Base-by-base conservation (phyloP, 225 moss, liverwort and hornwort genomes). In the Lunularia cruciata region DNA sequence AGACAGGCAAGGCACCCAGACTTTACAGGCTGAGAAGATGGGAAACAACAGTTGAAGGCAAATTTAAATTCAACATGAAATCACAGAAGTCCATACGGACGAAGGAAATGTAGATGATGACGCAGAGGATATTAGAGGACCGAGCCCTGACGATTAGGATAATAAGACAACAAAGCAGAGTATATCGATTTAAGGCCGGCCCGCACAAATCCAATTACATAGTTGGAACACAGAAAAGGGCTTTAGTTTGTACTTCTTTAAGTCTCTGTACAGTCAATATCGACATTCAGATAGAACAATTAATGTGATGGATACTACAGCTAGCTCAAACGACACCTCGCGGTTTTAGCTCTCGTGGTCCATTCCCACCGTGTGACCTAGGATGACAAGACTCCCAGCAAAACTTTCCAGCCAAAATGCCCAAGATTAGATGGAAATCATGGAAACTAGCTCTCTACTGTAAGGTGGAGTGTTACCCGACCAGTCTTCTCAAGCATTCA, bases 231-330 rank as follows among this genome's bases (percentile, higher is more conserved):
- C 25, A 28, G 15, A 47, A 65, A 15, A 47, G 27, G 47, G 31
- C 4, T 6, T 47, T 34, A 65, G 31, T 65, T 70, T 65, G 71
- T 60, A 71, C 22, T 65, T 55, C 57, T 38, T 46, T 64, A 65
- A 63, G 64, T 47, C 70, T 45, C 76, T 76, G 76, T 76, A 76
- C 76, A 76, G 65, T 60, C 65, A 58, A 76, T 60, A 60, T 76
- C 63, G 35, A 72, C 49, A 71, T 64, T 62, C 57, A 66, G 8
- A 72, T 58, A 30, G 14, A 42, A 66, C 39, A 28, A 20, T 71
- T 32, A 32, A 47, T 46, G n/a, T 47, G 43, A 65, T 65, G 47
- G 23, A 43, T 39, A 65, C 76, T 49, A 13, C 14, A 32, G 40
- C 47, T 42, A 65, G 45, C 60, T 42, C 23, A 63, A 23, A 43